These are phyloP conservation scores for Ogataea haglerorum DNA, from an alignment of 805 yeast genomes.

Conservation along the genomic window DNA sequence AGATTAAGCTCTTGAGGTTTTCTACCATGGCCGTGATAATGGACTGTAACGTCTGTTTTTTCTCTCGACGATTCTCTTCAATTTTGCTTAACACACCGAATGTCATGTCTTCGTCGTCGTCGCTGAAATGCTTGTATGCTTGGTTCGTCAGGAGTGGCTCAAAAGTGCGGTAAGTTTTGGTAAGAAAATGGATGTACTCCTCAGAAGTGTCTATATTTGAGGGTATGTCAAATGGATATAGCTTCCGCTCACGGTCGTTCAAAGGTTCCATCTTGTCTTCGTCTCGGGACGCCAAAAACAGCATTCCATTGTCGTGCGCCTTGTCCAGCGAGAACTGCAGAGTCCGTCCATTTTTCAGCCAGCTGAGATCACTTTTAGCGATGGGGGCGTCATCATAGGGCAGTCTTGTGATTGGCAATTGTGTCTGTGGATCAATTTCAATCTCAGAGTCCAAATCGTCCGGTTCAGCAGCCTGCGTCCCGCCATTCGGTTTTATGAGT, in stretches of 20 bases:
- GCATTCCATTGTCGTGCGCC: conserved; percentile 37
- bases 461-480: background rate
- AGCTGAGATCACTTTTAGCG: conserved; percentile 28
- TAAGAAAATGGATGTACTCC: conserved; percentile 46
- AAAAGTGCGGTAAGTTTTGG: conserved; percentile 48
- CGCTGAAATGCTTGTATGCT: conserved; percentile 35
- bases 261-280: conserved; percentile 9
- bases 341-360: conserved; percentile 34
- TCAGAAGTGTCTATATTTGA: conserved; percentile 38
- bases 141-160: conserved; percentile 47
- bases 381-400: conserved; percentile 35
- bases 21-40: conserved; percentile 28
- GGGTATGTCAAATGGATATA: conserved; percentile 38
- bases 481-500: background rate
- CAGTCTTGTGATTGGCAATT: conserved; percentile 31
- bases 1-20: conserved; percentile 32
- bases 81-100: conserved; percentile 31
- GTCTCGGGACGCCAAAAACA: conserved; percentile 33
- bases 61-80: conserved; percentile 36
- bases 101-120: conserved; percentile 22
- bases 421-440: conserved; percentile 24
- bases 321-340: conserved; percentile 48
- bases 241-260: conserved; percentile 38
- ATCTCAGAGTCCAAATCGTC: conserved; percentile 16
- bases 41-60: conserved; percentile 34